These are phyloP conservation scores for Talaromyces sp. DNA, from an alignment of 2,329 filamentous ascomycete genomes.

Conservation along the genomic window DNA sequence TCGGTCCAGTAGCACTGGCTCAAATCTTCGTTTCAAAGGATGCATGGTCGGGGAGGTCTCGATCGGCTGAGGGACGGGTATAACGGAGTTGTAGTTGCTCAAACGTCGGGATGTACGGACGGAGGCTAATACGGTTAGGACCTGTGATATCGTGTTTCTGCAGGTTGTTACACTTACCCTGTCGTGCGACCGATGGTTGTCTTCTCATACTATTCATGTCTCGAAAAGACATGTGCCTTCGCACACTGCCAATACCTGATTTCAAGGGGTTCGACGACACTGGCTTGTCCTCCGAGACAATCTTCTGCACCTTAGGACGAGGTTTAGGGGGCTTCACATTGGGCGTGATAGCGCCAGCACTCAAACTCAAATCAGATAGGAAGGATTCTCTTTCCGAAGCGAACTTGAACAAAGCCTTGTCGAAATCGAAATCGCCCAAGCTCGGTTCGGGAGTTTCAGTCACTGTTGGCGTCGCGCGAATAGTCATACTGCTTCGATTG, in stretches of 20 bases:
- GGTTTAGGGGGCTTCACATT: constrained; percentile 68
- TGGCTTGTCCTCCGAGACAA: constrained; percentile 65
- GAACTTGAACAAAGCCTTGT: constrained; percentile 88
- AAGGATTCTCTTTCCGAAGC: constrained; percentile 93
- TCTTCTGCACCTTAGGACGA: constrained; percentile 63
- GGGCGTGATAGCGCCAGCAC: constrained; percentile 71
- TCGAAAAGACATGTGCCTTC: constrained; percentile 83
- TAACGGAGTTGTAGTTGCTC: constrained; percentile 98
- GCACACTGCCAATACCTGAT: constrained; percentile 73
- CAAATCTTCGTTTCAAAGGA: constrained; percentile 85
- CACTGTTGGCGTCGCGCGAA: constrained; percentile 41
- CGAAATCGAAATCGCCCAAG: constrained; percentile 79
- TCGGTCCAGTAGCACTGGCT: constrained; percentile 90
- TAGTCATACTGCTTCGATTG: constrained; percentile 61
- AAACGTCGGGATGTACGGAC: constrained; percentile 78
- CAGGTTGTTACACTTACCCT: constrained; percentile 46
- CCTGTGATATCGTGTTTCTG: constrained; percentile 20
- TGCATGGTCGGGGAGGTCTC: constrained; percentile 91
- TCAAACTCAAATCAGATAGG: constrained; percentile 84
- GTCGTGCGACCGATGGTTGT: constrained; percentile 69
- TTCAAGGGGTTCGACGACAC: constrained; percentile 45
- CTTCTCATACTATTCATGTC: constrained; percentile 95
- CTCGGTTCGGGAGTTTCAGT: constrained; percentile 29
- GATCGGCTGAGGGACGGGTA: constrained; percentile 85
- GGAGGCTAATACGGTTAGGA: constrained; percentile 47